Conservation (phyloP, 1,284 basidiomycete genomes). For the Sphaerobolus stellatus region DNA sequence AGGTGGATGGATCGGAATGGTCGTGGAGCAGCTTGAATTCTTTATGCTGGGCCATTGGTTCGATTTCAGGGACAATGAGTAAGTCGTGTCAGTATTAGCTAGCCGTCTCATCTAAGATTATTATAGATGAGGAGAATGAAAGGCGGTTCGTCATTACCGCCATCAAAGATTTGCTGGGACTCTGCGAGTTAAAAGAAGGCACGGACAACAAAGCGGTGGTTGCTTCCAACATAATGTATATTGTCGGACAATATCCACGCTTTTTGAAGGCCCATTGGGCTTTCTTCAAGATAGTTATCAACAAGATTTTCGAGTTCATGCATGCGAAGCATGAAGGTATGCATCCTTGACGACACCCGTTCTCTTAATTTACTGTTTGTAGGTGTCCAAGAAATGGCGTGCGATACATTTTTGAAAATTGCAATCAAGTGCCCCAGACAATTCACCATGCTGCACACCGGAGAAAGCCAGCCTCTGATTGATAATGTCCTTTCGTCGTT, state of each 20-base stretch:
- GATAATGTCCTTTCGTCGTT: slow-evolving; percentile 94
- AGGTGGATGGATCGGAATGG: slow-evolving; percentile 98
- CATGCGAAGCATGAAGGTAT: slow-evolving; percentile 98
- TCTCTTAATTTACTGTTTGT: slow-evolving; percentile 11
- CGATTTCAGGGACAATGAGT: slow-evolving; percentile 99
- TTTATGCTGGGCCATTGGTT: slow-evolving; percentile 99
- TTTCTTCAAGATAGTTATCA: slow-evolving; percentile 99
- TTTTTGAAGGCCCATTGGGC: slow-evolving; percentile 99
- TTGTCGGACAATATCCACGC: slow-evolving; percentile 98
- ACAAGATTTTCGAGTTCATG: slow-evolving; percentile 99
- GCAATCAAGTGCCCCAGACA: slow-evolving; percentile 98
- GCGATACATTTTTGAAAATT: slow-evolving; percentile 99
- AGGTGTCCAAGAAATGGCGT: slow-evolving; percentile 99
- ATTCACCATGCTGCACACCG: slow-evolving; percentile 98
- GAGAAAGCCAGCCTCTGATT: slow-evolving; percentile 96
- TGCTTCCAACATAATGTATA: slow-evolving; percentile 99
- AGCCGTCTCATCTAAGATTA: slow-evolving; percentile 12
- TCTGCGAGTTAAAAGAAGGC: slow-evolving; percentile 98
- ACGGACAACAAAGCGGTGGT: slow-evolving; percentile 99
- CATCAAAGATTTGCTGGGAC: slow-evolving; percentile 95
- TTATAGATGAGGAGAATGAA: slow-evolving; percentile 92
- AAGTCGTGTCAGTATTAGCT: slow-evolving; percentile 28
- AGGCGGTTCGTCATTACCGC: slow-evolving; percentile 99
- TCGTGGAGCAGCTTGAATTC: slow-evolving; percentile 99
- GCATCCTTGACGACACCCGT: slow-evolving; percentile 15